phyloP scores from a whole-genome alignment of 306 rosid genomes.

The Cicer cuneatum region DNA sequence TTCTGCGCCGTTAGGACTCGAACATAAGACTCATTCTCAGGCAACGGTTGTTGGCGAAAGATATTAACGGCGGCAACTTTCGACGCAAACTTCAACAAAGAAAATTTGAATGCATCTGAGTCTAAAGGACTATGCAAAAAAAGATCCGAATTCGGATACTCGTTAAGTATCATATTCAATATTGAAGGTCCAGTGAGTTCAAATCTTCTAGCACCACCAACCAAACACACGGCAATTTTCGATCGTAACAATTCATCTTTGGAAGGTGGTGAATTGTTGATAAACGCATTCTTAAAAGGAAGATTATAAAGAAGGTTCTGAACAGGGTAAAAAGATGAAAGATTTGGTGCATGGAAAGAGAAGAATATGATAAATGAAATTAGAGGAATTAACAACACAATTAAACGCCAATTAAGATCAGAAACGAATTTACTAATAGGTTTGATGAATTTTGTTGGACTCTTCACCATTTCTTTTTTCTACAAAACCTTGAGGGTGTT shows the following conservation, averaged over 20 bases:
- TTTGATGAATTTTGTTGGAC: slow-evolving; percentile 38
- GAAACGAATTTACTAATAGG: slow-evolving; percentile 46
- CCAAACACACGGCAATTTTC: slow-evolving; percentile 87
- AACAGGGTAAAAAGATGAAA: slow-evolving; percentile 49
- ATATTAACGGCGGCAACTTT: slow-evolving; percentile 67
- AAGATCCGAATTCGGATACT: slow-evolving; percentile 87
- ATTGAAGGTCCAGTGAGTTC: slow-evolving; percentile 94
- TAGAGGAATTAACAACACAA: slow-evolving; percentile 55
- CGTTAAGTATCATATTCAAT: slow-evolving; percentile 55
- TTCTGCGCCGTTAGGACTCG: slow-evolving; percentile 72
- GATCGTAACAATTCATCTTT: slow-evolving; percentile 63
- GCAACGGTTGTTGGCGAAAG: slow-evolving; percentile 62
- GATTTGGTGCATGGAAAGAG: slow-evolving; percentile 49
- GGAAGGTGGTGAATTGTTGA: not conserved
- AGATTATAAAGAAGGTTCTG: slow-evolving; percentile 47
- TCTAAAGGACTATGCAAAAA: slow-evolving; percentile 77
- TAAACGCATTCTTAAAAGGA: slow-evolving; percentile 1
- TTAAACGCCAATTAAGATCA: slow-evolving; percentile 59
- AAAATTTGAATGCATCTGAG: slow-evolving; percentile 65
- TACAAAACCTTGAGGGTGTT: slow-evolving; percentile 16
- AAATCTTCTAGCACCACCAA: slow-evolving; percentile 94
- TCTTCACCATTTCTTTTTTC: slow-evolving; percentile 38
- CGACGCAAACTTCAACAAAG: slow-evolving; percentile 65
- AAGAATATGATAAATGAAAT: slow-evolving; percentile 57
- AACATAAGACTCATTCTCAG: slow-evolving; percentile 63